Percentiles rank a stretch among this genome's conserved stretches.
Conservation (phyloP, 371 early-diverging fungal species). For the Smittium culicis region DNA sequence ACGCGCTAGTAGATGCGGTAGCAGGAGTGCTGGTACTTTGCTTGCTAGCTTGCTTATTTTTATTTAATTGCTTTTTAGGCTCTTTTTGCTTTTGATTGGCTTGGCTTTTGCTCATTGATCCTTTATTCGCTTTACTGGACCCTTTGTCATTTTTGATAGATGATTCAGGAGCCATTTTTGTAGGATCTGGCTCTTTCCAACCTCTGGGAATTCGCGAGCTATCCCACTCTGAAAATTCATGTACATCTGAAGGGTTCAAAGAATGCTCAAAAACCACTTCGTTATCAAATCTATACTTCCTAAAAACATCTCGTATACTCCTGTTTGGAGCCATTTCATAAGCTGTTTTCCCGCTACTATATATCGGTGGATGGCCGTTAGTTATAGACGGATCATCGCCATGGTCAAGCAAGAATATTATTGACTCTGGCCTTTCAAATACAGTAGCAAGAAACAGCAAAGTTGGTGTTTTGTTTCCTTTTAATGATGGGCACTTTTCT, state of each 20-base stretch:
- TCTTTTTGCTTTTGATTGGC: background rate
- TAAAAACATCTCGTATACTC: constrained; percentile 60
- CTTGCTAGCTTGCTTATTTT: background rate
- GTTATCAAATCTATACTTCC: constrained; percentile 27
- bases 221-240: constrained; percentile 13
- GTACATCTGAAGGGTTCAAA: background rate
- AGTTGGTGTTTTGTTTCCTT: constrained; percentile 41
- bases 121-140: too few relatives aligned
- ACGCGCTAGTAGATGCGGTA: background rate
- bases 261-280: constrained; percentile 16
- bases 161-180: background rate
- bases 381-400: constrained; percentile 68
- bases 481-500: constrained; percentile 32
- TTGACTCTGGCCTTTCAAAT: constrained; percentile 39
- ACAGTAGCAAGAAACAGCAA: constrained; percentile 52
- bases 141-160: constrained; percentile 41
- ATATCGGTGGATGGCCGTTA: constrained; percentile 27
- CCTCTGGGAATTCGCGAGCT: constrained; percentile 1
- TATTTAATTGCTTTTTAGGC: background rate
- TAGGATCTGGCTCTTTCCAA: constrained; percentile 1
- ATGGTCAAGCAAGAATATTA: constrained; percentile 46
- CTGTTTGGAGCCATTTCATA: constrained; percentile 69
- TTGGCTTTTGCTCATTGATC: too few relatives aligned
- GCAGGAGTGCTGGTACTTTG: background rate
- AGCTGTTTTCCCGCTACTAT: constrained; percentile 46